Conservation (phyloP, 2,329 filamentous ascomycete genomes). For the Scorias spongiosa region DNA sequence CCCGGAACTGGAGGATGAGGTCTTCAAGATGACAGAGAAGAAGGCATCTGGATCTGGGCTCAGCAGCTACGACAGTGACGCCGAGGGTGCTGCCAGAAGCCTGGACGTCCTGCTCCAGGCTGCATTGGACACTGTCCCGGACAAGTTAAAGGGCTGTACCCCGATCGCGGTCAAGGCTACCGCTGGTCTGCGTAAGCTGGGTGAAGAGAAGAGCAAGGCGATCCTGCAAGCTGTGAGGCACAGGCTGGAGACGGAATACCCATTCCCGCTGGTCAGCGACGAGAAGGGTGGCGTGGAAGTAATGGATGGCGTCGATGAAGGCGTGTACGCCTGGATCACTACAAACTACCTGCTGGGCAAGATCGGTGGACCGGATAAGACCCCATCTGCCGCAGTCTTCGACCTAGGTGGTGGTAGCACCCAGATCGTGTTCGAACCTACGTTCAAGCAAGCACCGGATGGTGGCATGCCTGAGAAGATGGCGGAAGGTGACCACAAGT, state of each 20-base stretch:
- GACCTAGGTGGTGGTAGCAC: conserved; percentile 94
- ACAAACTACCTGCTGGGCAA: conserved; percentile 97
- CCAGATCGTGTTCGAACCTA: conserved; percentile 96
- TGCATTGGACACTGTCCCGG: conserved; percentile 70
- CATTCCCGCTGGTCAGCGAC: conserved; percentile 81
- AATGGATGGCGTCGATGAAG: conserved; percentile 95
- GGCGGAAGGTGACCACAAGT: conserved; percentile 87
- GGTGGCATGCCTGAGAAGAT: conserved; percentile 78
- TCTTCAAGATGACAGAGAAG: conserved; percentile 88
- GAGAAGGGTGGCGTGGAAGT: conserved; percentile 82
- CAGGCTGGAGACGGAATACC: conserved; percentile 75
- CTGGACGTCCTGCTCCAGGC: conserved; percentile 77
- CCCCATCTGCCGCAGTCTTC: conserved; percentile 82
- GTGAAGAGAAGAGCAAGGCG: conserved; percentile 60
- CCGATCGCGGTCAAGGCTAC: conserved; percentile 97
- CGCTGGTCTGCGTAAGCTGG: conserved; percentile 78
- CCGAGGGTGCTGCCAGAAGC: conserved; percentile 75
- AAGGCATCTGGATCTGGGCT: conserved; percentile 62
- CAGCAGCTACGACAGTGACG: conserved; percentile 75
- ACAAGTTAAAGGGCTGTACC: conserved; percentile 78
- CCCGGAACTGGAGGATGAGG: conserved; percentile 84
- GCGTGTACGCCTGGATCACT: conserved; percentile 98
- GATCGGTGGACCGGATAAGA: conserved; percentile 83
- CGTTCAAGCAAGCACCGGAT: conserved; percentile 56
- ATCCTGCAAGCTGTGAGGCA: conserved; percentile 74